A percentile compares a stretch with the other conserved stretches of the same genome.
Conservation (phyloP, 73 alveolate species). For the Paramecium pentaurelia region DNA sequence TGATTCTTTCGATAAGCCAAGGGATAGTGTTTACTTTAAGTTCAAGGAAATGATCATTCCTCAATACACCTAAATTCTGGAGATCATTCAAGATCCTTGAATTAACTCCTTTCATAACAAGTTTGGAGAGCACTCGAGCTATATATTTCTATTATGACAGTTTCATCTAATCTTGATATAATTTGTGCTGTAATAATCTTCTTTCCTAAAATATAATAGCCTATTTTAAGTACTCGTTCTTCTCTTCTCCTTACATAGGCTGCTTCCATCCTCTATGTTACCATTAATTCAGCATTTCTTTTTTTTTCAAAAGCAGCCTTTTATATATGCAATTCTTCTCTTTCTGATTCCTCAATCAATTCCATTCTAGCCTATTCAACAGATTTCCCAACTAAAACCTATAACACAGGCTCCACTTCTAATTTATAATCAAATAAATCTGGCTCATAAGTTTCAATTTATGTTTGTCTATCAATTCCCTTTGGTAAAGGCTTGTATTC, state of each 20-base stretch:
- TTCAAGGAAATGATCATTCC: conserved; percentile 68
- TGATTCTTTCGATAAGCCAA: conserved; percentile 63
- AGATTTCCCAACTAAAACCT: conserved; percentile 85
- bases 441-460: conserved; percentile 77
- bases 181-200: conserved; percentile 69
- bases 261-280: conserved; percentile 90
- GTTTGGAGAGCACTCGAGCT: conserved; percentile 66
- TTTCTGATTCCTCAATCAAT: conserved; percentile 94
- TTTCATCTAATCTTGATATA: conserved; percentile 68
- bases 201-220: conserved; percentile 51
- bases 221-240: conserved; percentile 62
- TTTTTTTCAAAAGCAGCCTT: conserved; percentile 85
- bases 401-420: conserved; percentile 89
- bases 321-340: conserved; percentile 78
- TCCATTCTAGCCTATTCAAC: conserved; percentile 95
- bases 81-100: conserved; percentile 61
- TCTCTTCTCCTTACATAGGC: conserved; percentile 86
- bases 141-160: conserved; percentile 72
- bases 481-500: conserved; percentile 81
- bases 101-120: conserved; percentile 65
- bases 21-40: conserved; percentile 70
- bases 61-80: conserved; percentile 67
- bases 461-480: conserved; percentile 89
- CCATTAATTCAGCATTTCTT: conserved; percentile 86
- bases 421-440: conserved; percentile 54